These are phyloP conservation scores for Carex pumila DNA, from an alignment of 176 grass and related monocot species.

Conservation along the genomic window DNA sequence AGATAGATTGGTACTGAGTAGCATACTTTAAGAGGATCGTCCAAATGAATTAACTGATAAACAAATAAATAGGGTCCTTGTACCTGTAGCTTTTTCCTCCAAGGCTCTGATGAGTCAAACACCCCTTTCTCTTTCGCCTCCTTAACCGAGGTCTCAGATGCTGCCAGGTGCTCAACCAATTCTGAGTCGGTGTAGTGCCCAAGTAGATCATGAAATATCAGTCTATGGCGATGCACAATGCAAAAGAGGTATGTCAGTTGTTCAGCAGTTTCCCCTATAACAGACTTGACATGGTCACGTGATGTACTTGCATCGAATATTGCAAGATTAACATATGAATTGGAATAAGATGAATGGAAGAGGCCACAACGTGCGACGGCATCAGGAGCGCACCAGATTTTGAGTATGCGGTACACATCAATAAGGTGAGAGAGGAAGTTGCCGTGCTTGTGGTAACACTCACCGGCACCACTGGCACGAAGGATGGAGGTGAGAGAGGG, in stretches of 20 bases:
- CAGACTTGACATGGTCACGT: slow-evolving; percentile 23
- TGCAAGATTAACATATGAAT: slow-evolving; percentile 57
- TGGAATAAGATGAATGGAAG: slow-evolving; percentile 62
- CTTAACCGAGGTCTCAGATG: slow-evolving; percentile 32
- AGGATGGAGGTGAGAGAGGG: slow-evolving; percentile 35
- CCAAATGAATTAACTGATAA: neutral
- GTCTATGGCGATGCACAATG: slow-evolving; percentile 34
- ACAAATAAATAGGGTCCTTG: neutral
- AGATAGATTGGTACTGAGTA: neutral
- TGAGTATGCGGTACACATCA: slow-evolving; percentile 44
- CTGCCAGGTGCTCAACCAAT: slow-evolving; percentile 29
- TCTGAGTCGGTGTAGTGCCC: slow-evolving; percentile 43
- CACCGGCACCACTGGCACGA: slow-evolving; percentile 41
- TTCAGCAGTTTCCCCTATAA: slow-evolving; percentile 41
- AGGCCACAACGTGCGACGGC: slow-evolving; percentile 44
- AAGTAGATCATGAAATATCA: slow-evolving; percentile 46
- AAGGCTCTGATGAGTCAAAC: slow-evolving; percentile 28
- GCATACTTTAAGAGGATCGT: neutral
- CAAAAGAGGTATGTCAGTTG: slow-evolving; percentile 54
- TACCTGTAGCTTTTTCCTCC: slow-evolving; percentile 41
- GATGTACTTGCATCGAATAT: slow-evolving; percentile 42
- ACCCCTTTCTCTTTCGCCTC: slow-evolving; percentile 18
- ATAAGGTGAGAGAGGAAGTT: slow-evolving; percentile 45
- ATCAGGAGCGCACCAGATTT: slow-evolving; percentile 35
- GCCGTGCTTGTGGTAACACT: slow-evolving; percentile 66